Percentiles rank a stretch among this genome's conserved stretches.
These are phyloP conservation scores for Penicillium sp. DNA, from an alignment of 2,329 filamentous ascomycete genomes.

Conservation along the genomic window DNA sequence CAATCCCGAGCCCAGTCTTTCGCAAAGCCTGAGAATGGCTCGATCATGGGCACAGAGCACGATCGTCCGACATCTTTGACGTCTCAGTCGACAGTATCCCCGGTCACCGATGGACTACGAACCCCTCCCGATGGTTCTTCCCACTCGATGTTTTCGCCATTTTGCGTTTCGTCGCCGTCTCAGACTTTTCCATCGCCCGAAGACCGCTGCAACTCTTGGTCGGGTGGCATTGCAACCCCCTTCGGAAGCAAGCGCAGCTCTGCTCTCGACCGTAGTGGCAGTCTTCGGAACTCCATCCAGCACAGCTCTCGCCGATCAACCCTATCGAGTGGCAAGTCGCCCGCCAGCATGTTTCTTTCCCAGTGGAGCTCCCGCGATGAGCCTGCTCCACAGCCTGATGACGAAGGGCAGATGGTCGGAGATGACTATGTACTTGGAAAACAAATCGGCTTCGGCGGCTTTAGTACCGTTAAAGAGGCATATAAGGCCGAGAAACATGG, in stretches of 20 bases:
- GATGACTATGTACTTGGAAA: constrained; percentile 65
- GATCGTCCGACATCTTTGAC: constrained; percentile 44
- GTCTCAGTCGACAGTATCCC: constrained; percentile 44
- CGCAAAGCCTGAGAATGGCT: constrained; percentile 24
- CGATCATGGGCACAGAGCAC: constrained; percentile 26
- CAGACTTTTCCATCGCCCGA: constrained; percentile 40
- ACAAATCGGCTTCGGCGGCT: constrained; percentile 62
- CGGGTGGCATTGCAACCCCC: constrained; percentile 28
- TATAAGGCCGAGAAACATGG: constrained; percentile 58
- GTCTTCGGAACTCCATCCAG: constrained; percentile 34
- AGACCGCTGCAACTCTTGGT: constrained; percentile 43
- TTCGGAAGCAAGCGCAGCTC: constrained; percentile 39
- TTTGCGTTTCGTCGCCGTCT: constrained; percentile 38
- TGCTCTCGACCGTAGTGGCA: constrained; percentile 33
- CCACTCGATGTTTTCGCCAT: constrained; percentile 38
- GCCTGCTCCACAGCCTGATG: constrained; percentile 54
- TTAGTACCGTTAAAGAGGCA: constrained; percentile 64
- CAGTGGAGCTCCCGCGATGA: constrained; percentile 47
- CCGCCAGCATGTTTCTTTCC: constrained; percentile 57
- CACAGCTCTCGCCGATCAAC: constrained; percentile 48
- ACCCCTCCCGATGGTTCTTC: constrained; percentile 40
- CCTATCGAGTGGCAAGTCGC: constrained; percentile 52
- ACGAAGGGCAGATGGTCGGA: constrained; percentile 64
- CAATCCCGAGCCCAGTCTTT: constrained; percentile 23
- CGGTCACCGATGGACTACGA: constrained; percentile 39